Evolutionary conservation across 1,284 basidiomycete genomes (phyloP).

Genomic region (Mycena citricolor): DNA sequence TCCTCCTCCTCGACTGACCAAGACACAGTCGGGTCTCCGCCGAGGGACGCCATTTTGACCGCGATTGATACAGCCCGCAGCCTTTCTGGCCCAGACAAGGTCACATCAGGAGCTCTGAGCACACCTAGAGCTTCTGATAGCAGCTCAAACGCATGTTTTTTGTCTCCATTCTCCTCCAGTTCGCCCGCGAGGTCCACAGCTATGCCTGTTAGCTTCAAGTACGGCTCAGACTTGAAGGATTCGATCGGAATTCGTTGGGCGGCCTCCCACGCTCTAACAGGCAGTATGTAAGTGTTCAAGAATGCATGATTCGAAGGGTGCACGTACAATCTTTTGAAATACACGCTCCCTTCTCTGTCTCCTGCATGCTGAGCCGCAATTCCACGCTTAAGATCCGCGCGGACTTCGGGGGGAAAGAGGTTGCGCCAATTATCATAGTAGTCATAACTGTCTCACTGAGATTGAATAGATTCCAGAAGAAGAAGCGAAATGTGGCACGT

Average conservation of each 20-base stretch:
- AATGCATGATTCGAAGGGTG: background rate
- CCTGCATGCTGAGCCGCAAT: slow-evolving; percentile 63
- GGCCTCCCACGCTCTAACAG: slow-evolving; percentile 60
- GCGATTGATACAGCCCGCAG: slow-evolving; percentile 65
- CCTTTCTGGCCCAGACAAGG: slow-evolving; percentile 44
- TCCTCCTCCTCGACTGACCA: slow-evolving; percentile 61
- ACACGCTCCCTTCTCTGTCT: slow-evolving; percentile 54
- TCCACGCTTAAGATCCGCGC: slow-evolving; percentile 62
- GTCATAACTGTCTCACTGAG: slow-evolving; percentile 56
- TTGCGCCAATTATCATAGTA: slow-evolving; percentile 57
- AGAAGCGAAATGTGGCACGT: too few relatives aligned
- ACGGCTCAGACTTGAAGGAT: slow-evolving; percentile 49
- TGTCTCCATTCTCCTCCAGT: slow-evolving; percentile 48
- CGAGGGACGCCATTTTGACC: slow-evolving; percentile 66
- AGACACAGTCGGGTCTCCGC: slow-evolving; percentile 40
- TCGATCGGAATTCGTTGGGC: slow-evolving; percentile 50
- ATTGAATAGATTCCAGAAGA: slow-evolving; percentile 5
- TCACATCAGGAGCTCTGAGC: slow-evolving; percentile 27
- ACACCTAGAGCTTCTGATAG: slow-evolving; percentile 45
- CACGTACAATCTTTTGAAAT: slow-evolving; percentile 55
- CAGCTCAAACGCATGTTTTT: slow-evolving; percentile 51
- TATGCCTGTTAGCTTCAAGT: slow-evolving; percentile 73
- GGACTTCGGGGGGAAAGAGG: slow-evolving; percentile 65
- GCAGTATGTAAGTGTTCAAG: slow-evolving; percentile 7
- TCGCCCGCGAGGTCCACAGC: slow-evolving; percentile 63